These are phyloP conservation scores for Calendula officinalis DNA, from an alignment of 129 eudicot genomes.

Conservation along the genomic window DNA sequence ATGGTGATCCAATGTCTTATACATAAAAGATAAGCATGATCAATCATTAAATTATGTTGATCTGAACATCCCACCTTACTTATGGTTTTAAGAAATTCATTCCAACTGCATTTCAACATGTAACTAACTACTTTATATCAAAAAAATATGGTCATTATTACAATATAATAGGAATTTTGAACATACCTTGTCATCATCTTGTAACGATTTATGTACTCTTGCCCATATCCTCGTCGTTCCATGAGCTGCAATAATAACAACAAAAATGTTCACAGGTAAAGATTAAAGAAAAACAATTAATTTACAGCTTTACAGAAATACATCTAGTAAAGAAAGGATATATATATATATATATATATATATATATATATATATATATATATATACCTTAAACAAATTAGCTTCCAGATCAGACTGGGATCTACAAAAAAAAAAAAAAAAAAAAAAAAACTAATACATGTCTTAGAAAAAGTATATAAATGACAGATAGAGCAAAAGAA, in stretches of 20 bases:
- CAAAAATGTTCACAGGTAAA: not conserved
- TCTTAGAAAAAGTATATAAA: slow-evolving; percentile 7
- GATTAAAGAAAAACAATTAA: not conserved
- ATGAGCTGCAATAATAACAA: slow-evolving; percentile 65
- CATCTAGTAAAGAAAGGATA: not conserved
- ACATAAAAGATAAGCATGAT: not conserved
- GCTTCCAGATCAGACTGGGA: slow-evolving; percentile 97
- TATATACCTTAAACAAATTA: slow-evolving; percentile 84
- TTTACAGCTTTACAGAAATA: not conserved
- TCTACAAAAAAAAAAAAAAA: slow-evolving; percentile 74
- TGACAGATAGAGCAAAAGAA: not conserved
- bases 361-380: not conserved
- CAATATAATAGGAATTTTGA: slow-evolving; percentile 6
- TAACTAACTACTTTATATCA: not conserved
- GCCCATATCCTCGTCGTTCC: slow-evolving; percentile 94
- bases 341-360: slow-evolving; percentile 2
- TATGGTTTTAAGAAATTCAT: not conserved
- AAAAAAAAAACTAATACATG: slow-evolving; percentile 9
- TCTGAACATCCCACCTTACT: not conserved
- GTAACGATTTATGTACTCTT: slow-evolving; percentile 93
- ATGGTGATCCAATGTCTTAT: not conserved
- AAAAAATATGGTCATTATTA: not conserved
- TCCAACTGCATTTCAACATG: slow-evolving; percentile 1
- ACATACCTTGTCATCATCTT: slow-evolving; percentile 94
- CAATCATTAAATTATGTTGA: not conserved